Conservation (phyloP, 2,329 filamentous ascomycete species). For the Decorospora gaudefroyi region DNA sequence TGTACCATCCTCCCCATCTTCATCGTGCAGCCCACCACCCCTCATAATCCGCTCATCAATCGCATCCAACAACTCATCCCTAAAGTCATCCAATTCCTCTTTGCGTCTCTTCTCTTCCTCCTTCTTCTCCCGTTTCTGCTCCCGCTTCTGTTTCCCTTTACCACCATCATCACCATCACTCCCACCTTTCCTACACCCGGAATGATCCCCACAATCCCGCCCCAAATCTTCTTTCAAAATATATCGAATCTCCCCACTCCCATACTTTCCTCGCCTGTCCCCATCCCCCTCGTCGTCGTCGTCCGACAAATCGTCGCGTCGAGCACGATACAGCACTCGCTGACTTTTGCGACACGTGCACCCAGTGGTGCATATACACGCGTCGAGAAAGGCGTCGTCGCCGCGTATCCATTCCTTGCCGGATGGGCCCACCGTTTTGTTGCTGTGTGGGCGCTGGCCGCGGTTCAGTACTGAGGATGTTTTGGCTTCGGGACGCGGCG, state of each 20-base stretch:
- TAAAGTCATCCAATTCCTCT: constrained; percentile 15
- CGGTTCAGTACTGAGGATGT: constrained; percentile 18
- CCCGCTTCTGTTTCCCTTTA: constrained; percentile 5
- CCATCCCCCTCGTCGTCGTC: constrained; percentile 3
- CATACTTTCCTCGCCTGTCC: constrained; percentile 10
- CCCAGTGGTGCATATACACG: constrained; percentile 36
- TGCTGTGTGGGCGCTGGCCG: constrained; percentile 7
- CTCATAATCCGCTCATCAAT: constrained; percentile 20
- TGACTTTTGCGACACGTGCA: constrained; percentile 38
- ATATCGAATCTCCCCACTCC: constrained; percentile 33
- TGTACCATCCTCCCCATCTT: constrained; percentile 7
- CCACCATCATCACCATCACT: constrained; percentile 1
- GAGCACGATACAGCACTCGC: constrained; percentile 31
- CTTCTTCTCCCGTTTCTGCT: constrained; percentile 11
- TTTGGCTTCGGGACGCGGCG: constrained; percentile 5
- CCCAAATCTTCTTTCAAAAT: constrained; percentile 35
- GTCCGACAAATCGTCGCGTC: neutral
- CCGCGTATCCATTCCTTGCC: constrained; percentile 31
- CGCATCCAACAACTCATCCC: constrained; percentile 21
- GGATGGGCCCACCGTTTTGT: constrained; percentile 18
- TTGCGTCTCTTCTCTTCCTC: constrained; percentile 14
- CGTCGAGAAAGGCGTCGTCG: constrained; percentile 34
- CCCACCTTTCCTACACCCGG: constrained; percentile 12
- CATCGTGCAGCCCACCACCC: constrained; percentile 8
- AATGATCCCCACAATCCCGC: constrained; percentile 34